Base-by-base conservation (phyloP, 164 flowering plant species). In the Aristolochia contorta region DNA sequence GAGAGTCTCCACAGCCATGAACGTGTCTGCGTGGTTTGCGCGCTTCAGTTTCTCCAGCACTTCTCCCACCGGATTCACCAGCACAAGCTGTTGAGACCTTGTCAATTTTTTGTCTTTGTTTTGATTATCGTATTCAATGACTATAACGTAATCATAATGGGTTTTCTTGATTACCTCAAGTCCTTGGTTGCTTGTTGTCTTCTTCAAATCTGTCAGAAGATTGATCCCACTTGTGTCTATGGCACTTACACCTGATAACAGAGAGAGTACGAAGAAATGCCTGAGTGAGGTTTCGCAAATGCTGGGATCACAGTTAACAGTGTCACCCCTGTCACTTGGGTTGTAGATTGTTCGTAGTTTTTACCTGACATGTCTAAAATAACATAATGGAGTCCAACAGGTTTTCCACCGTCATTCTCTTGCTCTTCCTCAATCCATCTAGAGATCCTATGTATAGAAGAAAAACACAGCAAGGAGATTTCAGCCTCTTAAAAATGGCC, bases 11-110 rank as follows among this genome's bases (percentile, higher is more conserved):
- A 75, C 76, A 25, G 74, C 74, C 57, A 74, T 48, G 27, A 82
- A 58, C 6, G 74, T 78, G 9, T 67, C 64, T 2, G 68, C 65
- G 30, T 81, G 75, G 54, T 85, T 86, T 12, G 85, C 77, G 4
- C 75, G 69, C 30, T 74, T 80, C 70, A 88, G 52, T 65, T 91
- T 91, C 60, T 82, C 89, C 73, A 86, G 69, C 72, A 88, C 93
- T 65, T 79, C 96, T 0, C 87, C 85, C 22, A 91, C 58, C 16
- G 96, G 97, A 66, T 91, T 91, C 72, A 86, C 96, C 74, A 91
- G 67, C 61, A 82, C 86, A 62, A 88, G 80, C 97, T 91, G 87
- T 54, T 6, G 33, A 25, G 18, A 22, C n/a, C 8, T 49, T 18
- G 22, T 49, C 22, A 49, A 10, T 18, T 27, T 27, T 27, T 27